Evolutionary conservation across 371 early-diverging fungal species (phyloP).

Genomic region (Apophysomyces ossiformis): DNA sequence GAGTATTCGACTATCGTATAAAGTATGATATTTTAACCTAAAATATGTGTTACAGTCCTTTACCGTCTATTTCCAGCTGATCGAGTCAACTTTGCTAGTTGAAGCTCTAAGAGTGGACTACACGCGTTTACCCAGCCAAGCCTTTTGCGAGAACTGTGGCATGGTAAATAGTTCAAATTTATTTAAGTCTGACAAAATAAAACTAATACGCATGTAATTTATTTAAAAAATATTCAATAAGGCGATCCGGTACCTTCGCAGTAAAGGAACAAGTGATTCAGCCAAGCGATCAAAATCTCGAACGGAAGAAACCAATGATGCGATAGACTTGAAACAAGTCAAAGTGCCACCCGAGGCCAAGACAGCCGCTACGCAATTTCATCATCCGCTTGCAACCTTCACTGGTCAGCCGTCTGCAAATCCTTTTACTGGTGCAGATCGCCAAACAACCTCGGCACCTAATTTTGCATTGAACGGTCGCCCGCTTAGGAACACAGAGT

Average conservation of each 20-base stretch:
- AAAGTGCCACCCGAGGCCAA: neutral
- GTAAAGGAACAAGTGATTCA: constrained; percentile 11
- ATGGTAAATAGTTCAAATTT: constrained; percentile 26
- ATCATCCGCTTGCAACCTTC: neutral
- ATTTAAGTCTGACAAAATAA: constrained; percentile 7
- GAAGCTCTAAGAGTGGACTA: constrained; percentile 50
- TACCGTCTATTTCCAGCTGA: constrained; percentile 44
- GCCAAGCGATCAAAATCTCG: constrained; percentile 7
- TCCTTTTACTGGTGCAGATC: neutral
- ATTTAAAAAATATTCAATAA: constrained; percentile 1
- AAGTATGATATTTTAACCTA: neutral
- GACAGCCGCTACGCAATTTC: neutral
- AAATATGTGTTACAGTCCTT: constrained; percentile 29
- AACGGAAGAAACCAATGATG: neutral
- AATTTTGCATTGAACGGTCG: constrained; percentile 10
- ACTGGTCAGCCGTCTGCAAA: neutral
- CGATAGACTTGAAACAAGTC: neutral
- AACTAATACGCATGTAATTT: neutral
- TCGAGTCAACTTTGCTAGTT: constrained; percentile 49
- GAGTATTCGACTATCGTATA: constrained; percentile 14
- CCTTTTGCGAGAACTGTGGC: constrained; percentile 48
- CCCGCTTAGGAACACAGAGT: neutral
- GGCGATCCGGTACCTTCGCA: constrained; percentile 4
- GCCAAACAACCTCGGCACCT: constrained; percentile 13
- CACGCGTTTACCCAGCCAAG: constrained; percentile 28